Base-by-base conservation (phyloP, 306 rosid genomes). In the Pterocarpus macrocarpus region DNA sequence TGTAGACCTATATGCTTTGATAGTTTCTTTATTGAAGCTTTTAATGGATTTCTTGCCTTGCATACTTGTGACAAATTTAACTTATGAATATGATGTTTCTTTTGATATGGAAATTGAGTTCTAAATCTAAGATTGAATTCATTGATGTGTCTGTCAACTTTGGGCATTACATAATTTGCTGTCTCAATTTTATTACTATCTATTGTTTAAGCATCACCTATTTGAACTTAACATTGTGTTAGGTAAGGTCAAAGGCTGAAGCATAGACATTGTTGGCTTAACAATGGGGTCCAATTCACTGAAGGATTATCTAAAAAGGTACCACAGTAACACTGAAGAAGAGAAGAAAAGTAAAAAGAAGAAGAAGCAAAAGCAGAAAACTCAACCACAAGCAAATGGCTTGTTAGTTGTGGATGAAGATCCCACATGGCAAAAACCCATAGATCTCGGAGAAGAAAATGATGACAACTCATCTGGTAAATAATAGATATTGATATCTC, bases 381-480 rank as follows among this genome's bases (percentile, higher is more conserved):
- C 61, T 71, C 89, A 82, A 56, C 81, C 88, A 7, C 90, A 85
- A 58, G 83, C 90, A 36, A 55, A 73, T 15, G 90, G 97, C 22
- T 85, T 92, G 81, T 73, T 89, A 35, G 92, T 95, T 11, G 92
- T 92, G 66, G 94, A 95, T 69, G 91, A 91, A 83, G 98, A 95
- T 39, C 98, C 97, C n/a, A 71, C 85, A 33, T 95, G 96, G 97
- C 94, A 89, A 84, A 95, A 91, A 75, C 94, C 95, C 10, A 44
- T 95, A n/a, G 87, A 87, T 64, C 66, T 89, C 49, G 90, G 59
- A 78, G 97, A 87, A 81, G 97, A 92, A 72, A 84, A 85, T 3
- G 85, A 78, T 11, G 81, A 78, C 4, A 78, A 87, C 55, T 85
- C 92, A 1, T 84, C 90, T 7, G 92, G 95, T 92, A 67, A 71